Evolutionary conservation across 768 basidiomycete genomes (phyloP).

Genomic region (Auriscalpium vulgare): DNA sequence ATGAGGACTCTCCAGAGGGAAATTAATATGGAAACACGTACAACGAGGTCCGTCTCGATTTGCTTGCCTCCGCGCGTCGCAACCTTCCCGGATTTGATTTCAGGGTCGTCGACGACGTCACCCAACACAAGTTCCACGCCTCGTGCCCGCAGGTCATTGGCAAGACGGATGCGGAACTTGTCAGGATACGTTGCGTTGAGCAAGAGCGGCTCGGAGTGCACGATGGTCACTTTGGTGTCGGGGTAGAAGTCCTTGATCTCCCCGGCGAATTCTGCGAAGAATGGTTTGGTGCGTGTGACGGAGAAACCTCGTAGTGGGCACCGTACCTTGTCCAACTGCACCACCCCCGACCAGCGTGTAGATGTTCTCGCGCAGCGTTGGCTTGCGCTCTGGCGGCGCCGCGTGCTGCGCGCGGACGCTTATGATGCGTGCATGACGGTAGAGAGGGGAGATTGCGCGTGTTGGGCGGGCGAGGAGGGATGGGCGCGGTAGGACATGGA

Average conservation of each 20-base stretch:
- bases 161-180: slow-evolving; percentile 26
- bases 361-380: slow-evolving; percentile 66
- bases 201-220: slow-evolving; percentile 40
- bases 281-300: too few relatives aligned
- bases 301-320: not conserved
- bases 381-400: slow-evolving; percentile 5
- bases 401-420: not conserved
- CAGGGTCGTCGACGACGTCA: too few relatives aligned
- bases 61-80: too few relatives aligned
- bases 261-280: slow-evolving; percentile 31
- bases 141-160: not conserved
- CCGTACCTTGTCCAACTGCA: slow-evolving; percentile 35
- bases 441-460: not conserved
- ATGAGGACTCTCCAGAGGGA: too few relatives aligned
- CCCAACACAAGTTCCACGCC: slow-evolving; percentile 11
- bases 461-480: not conserved
- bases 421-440: not conserved
- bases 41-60: too few relatives aligned
- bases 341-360: slow-evolving; percentile 63
- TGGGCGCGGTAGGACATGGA: not conserved
- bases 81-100: too few relatives aligned
- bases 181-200: slow-evolving; percentile 47
- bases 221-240: slow-evolving; percentile 46
- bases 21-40: too few relatives aligned
- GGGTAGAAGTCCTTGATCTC: slow-evolving; percentile 32